Evolutionary conservation across 164 flowering plant genomes (phyloP).

Genomic region (Pachysandra terminalis): DNA sequence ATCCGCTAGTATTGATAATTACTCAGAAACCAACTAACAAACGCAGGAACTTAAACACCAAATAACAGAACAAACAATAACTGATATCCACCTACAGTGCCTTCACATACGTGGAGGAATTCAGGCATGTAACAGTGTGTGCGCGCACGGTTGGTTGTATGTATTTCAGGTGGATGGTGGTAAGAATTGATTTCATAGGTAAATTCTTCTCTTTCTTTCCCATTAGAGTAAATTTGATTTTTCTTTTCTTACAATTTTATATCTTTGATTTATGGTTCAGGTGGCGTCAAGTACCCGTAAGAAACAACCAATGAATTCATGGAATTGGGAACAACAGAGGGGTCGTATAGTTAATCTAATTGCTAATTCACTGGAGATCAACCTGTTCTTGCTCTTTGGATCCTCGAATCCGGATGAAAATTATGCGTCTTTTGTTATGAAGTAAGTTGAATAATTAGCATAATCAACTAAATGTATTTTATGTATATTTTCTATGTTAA

Average conservation of each 20-base stretch:
- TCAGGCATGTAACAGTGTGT: too few species aligned
- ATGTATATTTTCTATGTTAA: not conserved
- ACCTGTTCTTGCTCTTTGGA: slow-evolving; percentile 83
- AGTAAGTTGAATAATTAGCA: slow-evolving; percentile 43
- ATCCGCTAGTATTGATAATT: too few species aligned
- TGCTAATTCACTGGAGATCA: slow-evolving; percentile 86
- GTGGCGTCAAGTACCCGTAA: slow-evolving; percentile 43
- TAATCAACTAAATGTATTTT: not conserved
- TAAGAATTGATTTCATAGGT: too few species aligned
- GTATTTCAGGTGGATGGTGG: too few species aligned
- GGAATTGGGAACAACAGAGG: slow-evolving; percentile 92
- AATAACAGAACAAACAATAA: too few species aligned
- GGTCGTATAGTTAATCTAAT: slow-evolving; percentile 62
- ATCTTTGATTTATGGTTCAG: slow-evolving; percentile 28
- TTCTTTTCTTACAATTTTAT: not conserved
- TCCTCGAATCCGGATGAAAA: slow-evolving; percentile 81
- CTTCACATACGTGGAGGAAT: too few species aligned
- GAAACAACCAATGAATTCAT: slow-evolving; percentile 50
- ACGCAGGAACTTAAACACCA: too few species aligned
- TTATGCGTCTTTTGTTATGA: slow-evolving; percentile 68
- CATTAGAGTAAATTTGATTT: not conserved
- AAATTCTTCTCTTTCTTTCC: too few species aligned
- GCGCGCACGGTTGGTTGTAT: too few species aligned
- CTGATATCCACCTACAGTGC: too few species aligned
- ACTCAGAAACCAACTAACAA: too few species aligned